Percentiles rank a stretch among this genome's conserved stretches.
Evolutionary conservation across 1,284 basidiomycete species (phyloP).

Genomic region (Ganoderma boninense): DNA sequence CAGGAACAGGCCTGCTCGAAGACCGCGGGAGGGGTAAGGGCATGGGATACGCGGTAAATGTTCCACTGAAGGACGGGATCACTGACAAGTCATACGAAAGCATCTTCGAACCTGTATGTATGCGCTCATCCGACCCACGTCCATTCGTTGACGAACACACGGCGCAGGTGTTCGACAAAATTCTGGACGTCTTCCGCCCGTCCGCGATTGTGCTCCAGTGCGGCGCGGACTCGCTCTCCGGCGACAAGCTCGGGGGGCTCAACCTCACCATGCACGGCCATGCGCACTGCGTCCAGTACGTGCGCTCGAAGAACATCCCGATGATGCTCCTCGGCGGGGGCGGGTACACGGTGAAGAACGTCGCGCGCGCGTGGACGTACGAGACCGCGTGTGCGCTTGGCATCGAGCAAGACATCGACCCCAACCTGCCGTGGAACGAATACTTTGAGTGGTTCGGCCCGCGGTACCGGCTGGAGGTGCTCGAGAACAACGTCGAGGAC

Average conservation of each 20-base stretch:
- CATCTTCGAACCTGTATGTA: constrained; percentile 87
- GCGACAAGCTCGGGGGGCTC: constrained; percentile 97
- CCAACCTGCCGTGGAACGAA: constrained; percentile 92
- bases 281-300: constrained; percentile 89
- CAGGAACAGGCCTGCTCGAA: constrained; percentile 89
- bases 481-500: constrained; percentile 94
- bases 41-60: constrained; percentile 92
- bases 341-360: constrained; percentile 97
- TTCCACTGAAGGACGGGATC: constrained; percentile 94
- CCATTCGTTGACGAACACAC: too few species aligned
- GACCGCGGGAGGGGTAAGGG: constrained; percentile 90
- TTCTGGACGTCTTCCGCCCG: constrained; percentile 92
- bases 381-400: constrained; percentile 96
- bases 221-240: constrained; percentile 94
- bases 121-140: too few species aligned
- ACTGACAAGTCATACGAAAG: constrained; percentile 85
- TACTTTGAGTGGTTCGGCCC: constrained; percentile 99
- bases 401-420: constrained; percentile 79
- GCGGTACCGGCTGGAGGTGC: constrained; percentile 92
- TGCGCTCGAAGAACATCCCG: constrained; percentile 87
- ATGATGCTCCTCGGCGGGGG: constrained; percentile 95
- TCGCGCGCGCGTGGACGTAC: constrained; percentile 95
- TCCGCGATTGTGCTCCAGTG: constrained; percentile 94
- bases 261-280: constrained; percentile 97
- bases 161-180: constrained; percentile 80